phyloP scores from a whole-genome alignment of 2,329 filamentous ascomycete species.

The Didymellaceae sp. region DNA sequence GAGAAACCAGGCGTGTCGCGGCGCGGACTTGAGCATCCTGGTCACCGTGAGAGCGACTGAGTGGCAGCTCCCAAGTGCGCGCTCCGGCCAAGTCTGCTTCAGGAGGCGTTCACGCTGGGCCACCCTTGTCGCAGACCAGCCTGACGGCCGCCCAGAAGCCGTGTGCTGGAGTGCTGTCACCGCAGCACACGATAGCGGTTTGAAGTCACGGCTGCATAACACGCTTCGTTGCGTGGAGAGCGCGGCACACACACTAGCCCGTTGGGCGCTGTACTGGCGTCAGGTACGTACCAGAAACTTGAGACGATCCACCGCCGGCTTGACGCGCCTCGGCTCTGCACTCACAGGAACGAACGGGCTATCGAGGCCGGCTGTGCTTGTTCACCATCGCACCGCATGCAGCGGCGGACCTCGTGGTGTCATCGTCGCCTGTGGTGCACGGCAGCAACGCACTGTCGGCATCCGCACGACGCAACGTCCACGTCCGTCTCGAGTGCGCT shows the following conservation, averaged over 20 bases:
- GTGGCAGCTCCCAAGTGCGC: constrained; percentile 23
- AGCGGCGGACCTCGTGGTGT: constrained; percentile 14
- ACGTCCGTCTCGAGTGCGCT: not conserved
- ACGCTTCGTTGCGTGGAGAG: constrained; percentile 34
- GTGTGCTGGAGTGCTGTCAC: constrained; percentile 4
- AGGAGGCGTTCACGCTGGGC: constrained; percentile 29
- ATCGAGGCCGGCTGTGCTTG: constrained; percentile 2
- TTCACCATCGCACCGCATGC: constrained; percentile 4
- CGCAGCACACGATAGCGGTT: constrained; percentile 23
- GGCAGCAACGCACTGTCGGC: constrained; percentile 2
- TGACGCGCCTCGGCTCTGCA: constrained; percentile 8
- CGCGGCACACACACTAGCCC: constrained; percentile 13
- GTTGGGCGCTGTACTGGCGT: constrained; percentile 19
- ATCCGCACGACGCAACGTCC: constrained; percentile 4
- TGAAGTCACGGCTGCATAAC: constrained; percentile 35
- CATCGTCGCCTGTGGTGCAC: constrained; percentile 6
- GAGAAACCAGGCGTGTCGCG: constrained; percentile 13
- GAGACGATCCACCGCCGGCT: constrained; percentile 5
- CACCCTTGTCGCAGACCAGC: constrained; percentile 31
- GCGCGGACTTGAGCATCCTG: constrained; percentile 15
- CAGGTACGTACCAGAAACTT: constrained; percentile 20
- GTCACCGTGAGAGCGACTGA: constrained; percentile 8
- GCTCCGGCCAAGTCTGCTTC: constrained; percentile 18
- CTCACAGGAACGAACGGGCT: too few relatives aligned
- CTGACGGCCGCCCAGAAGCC: constrained; percentile 15